Evolutionary conservation across 2,329 filamentous ascomycete species (phyloP).

Genomic region (Nothopassalora personata): DNA sequence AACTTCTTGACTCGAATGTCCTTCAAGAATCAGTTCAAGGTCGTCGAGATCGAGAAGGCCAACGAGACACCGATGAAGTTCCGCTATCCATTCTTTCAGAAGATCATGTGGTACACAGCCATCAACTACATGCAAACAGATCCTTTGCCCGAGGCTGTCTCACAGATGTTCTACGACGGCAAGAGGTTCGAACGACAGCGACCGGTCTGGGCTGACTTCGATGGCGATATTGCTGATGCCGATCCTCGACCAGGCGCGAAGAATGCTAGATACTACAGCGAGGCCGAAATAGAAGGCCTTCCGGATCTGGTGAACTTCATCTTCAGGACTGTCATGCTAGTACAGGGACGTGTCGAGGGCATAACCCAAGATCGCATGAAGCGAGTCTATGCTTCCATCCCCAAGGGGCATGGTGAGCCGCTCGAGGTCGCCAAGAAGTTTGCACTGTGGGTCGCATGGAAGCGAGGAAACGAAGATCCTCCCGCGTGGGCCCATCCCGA

Average conservation of each 20-base stretch:
- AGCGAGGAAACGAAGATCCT: constrained; percentile 58
- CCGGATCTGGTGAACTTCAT: constrained; percentile 57
- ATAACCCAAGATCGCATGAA: constrained; percentile 55
- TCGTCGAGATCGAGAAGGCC: constrained; percentile 61
- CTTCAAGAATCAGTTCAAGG: constrained; percentile 61
- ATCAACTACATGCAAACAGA: constrained; percentile 60
- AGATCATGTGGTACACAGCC: constrained; percentile 63
- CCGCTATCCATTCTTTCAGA: constrained; percentile 63
- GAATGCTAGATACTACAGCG: constrained; percentile 57
- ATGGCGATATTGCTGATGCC: constrained; percentile 46
- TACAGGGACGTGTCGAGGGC: constrained; percentile 56
- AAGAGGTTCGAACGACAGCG: constrained; percentile 51
- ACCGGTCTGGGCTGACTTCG: constrained; percentile 56
- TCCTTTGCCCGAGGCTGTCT: constrained; percentile 54
- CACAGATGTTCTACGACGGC: constrained; percentile 52
- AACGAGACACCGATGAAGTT: constrained; percentile 63
- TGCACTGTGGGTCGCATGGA: constrained; percentile 63
- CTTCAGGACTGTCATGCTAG: constrained; percentile 58
- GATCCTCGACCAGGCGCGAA: constrained; percentile 46
- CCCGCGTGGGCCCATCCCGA: constrained; percentile 59
- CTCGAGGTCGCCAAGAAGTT: constrained; percentile 56
- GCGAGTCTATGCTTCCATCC: constrained; percentile 58
- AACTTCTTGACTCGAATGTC: constrained; percentile 63
- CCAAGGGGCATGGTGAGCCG: constrained; percentile 57
- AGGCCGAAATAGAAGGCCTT: constrained; percentile 57